Base-by-base conservation (phyloP, 129 eudicot genomes). In the Tagetes patula region DNA sequence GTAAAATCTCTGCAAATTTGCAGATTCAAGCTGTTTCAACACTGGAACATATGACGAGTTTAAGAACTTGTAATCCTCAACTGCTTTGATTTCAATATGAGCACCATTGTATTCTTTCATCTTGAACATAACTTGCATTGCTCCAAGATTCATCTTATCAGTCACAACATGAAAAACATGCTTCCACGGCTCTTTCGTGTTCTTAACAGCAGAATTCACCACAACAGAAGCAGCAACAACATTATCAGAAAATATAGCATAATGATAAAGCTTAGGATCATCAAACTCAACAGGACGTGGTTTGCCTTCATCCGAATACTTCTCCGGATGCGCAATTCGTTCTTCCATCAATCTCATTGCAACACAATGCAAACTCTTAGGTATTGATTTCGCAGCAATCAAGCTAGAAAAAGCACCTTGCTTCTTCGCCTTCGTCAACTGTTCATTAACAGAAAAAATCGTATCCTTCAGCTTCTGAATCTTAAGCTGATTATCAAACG, bases 131-230 rank as follows among this genome's bases (percentile, higher is more conserved):
- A 89, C 96, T 56, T 89, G 96, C 96, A 89, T 89, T 8, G 92
- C 96, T 63, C 96, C 96, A 31, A 89, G 88, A 79, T 89, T 89
- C 96, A 87, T 89, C 80, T 87, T 89, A 79, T 89, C 96, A 3
- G 96, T 59, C 41, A 59, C 65, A 3, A 59, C 65, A 31, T 59
- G 65, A 8, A 59, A 59, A 3, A 59, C 65, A 68, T 89, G 96
- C 81, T 86, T 82, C 81, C 80, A 77, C 9, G 96, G 96, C 71
- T 89, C 92, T 71, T 89, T 89, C 2, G 92, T 39, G 75, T 89
- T 89, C 72, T 82, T 87, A 14, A 85, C 92, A 7, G 96, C 96
- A 4, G 96, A 89, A 73, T 89, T 89, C 4, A 89, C 92, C 82
- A 89, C 96, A 42, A 89, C 96, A 1, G 96, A 89, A 53, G 96